These are phyloP conservation scores for Phytophthora syringae DNA, from an alignment of 352 stramenopile species.

Conservation along the genomic window DNA sequence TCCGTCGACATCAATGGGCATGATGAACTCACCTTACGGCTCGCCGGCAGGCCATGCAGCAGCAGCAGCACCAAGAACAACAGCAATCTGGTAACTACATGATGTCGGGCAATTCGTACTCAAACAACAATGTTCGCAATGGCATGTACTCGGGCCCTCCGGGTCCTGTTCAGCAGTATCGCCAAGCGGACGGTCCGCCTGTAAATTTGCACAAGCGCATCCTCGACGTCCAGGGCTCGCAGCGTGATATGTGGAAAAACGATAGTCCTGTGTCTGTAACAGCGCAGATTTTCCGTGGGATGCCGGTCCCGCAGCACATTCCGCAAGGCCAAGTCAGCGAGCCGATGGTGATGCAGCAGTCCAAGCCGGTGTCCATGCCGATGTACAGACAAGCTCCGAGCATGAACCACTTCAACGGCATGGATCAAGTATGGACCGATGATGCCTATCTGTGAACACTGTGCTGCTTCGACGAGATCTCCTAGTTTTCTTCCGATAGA, in stretches of 20 bases:
- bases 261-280: slow-evolving; percentile 70
- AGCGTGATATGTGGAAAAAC: slow-evolving; percentile 67
- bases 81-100: slow-evolving; percentile 40
- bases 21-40: slow-evolving; percentile 48
- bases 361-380: slow-evolving; percentile 47
- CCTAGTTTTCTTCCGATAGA: slow-evolving; percentile 33
- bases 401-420: slow-evolving; percentile 55
- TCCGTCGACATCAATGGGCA: slow-evolving; percentile 36
- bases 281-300: slow-evolving; percentile 59
- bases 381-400: slow-evolving; percentile 57
- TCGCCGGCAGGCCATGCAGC: slow-evolving; percentile 43
- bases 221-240: slow-evolving; percentile 55
- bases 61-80: slow-evolving; percentile 28
- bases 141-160: slow-evolving; percentile 32
- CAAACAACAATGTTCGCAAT: slow-evolving; percentile 28
- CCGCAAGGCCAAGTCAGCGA: slow-evolving; percentile 41
- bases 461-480: slow-evolving; percentile 14
- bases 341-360: slow-evolving; percentile 38
- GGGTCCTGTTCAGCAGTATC: slow-evolving; percentile 35
- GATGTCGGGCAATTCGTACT: slow-evolving; percentile 38
- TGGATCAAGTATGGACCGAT: slow-evolving; percentile 71
- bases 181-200: slow-evolving; percentile 37
- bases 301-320: slow-evolving; percentile 32
- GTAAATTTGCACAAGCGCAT: slow-evolving; percentile 68
- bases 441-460: slow-evolving; percentile 44